phyloP scores from a whole-genome alignment of 2,329 filamentous ascomycete species.

The Colletotrichum tamarilloi region DNA sequence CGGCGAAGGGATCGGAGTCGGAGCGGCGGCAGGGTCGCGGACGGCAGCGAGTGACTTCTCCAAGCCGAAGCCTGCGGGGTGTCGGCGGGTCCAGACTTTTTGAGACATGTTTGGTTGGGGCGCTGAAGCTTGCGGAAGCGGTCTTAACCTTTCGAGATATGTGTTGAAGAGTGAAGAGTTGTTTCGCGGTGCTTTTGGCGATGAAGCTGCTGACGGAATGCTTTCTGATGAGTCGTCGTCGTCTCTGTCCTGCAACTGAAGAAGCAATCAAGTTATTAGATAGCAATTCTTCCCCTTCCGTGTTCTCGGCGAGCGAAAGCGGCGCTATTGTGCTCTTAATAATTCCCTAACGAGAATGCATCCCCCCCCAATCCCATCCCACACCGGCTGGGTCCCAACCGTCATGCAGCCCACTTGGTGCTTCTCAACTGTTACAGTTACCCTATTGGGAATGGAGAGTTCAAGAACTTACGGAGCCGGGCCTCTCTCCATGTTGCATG shows the following conservation, averaged over 20 bases:
- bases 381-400: constrained; percentile 3
- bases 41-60: constrained; percentile 40
- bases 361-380: not conserved
- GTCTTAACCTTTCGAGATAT: not conserved
- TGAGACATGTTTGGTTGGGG: constrained; percentile 56
- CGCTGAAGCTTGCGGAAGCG: not conserved
- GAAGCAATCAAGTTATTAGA: not conserved
- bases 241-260: not conserved
- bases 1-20: constrained; percentile 31
- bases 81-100: constrained; percentile 42
- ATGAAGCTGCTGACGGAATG: not conserved
- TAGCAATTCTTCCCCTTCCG: not conserved
- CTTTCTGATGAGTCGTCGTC: not conserved
- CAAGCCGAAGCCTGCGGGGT: constrained; percentile 41
- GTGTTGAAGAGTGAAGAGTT: not conserved
- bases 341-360: not conserved
- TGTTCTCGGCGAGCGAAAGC: not conserved
- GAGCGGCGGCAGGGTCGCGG: constrained; percentile 34
- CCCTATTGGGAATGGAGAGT: constrained; percentile 23
- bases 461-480: constrained; percentile 23
- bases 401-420: constrained; percentile 25
- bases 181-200: not conserved
- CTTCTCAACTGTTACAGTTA: constrained; percentile 27
- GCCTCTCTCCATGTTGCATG: constrained; percentile 13
- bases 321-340: not conserved